A percentile compares a stretch with the other conserved stretches of the same genome.
Conservation (phyloP, 176 grass and related monocot species). For the Themeda triandra region DNA sequence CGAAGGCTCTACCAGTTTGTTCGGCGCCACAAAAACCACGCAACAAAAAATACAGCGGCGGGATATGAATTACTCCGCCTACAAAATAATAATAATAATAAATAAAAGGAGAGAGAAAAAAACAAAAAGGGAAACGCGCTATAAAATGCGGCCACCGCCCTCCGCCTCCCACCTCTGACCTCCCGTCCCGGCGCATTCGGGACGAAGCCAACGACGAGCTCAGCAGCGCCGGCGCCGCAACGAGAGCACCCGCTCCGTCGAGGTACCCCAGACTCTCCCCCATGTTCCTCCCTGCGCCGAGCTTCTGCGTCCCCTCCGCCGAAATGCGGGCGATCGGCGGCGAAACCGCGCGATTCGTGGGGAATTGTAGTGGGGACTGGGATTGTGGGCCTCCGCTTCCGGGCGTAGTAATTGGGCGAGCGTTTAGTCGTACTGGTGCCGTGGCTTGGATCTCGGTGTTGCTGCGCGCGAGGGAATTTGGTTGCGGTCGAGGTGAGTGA, state of each 20-base stretch:
- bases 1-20: neutral
- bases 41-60: too few species aligned
- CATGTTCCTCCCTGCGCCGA: neutral
- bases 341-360: neutral
- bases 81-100: too few species aligned
- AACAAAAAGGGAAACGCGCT: neutral
- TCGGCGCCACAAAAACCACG: neutral
- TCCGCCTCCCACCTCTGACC: neutral
- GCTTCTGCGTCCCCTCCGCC: neutral
- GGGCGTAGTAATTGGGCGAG: neutral
- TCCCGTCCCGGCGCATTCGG: neutral
- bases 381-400: neutral
- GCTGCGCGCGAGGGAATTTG: neutral
- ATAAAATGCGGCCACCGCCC: conserved; percentile 40
- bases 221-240: conserved; percentile 20
- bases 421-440: neutral
- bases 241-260: neutral
- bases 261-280: conserved; percentile 14
- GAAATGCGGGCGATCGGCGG: conserved; percentile 18
- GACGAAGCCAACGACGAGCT: conserved; percentile 30
- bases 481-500: neutral
- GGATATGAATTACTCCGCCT: too few species aligned
- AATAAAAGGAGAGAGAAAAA: too few species aligned
- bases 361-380: neutral
- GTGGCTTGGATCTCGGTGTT: conserved; percentile 3